Percentiles rank a stretch among this genome's conserved stretches.
These are phyloP conservation scores for Dissophora ornata DNA, from an alignment of 192 early-diverging fungal species.

Conservation along the genomic window DNA sequence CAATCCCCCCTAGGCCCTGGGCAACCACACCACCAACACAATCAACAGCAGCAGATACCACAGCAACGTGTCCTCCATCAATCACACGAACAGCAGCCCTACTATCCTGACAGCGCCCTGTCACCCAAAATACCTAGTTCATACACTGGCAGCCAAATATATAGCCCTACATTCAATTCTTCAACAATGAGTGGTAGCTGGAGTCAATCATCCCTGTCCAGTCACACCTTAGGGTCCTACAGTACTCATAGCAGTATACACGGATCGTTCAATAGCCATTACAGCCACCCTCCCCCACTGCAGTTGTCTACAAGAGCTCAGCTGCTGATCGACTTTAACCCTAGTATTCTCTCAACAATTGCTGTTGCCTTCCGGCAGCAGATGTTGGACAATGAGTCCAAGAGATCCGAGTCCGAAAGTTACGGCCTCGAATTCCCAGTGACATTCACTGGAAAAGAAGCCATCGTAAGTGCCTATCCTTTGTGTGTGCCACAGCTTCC, in stretches of 20 bases:
- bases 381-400: constrained; percentile 35
- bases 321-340: constrained; percentile 35
- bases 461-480: constrained; percentile 56
- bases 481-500: background rate
- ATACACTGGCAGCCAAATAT: constrained; percentile 1
- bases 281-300: background rate
- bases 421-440: constrained; percentile 75
- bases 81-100: constrained; percentile 6
- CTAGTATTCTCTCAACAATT: constrained; percentile 34
- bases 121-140: background rate
- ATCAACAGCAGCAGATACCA: constrained; percentile 4
- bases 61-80: background rate
- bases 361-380: constrained; percentile 35
- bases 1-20: background rate
- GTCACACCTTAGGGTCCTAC: background rate
- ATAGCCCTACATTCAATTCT: constrained; percentile 6
- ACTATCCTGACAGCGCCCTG: background rate
- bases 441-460: constrained; percentile 80
- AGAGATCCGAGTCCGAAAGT: constrained; percentile 42
- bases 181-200: constrained; percentile 7
- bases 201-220: constrained; percentile 10
- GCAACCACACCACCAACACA: constrained; percentile 5
- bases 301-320: constrained; percentile 5
- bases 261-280: constrained; percentile 21
- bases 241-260: constrained; percentile 1